A percentile compares a stretch with the other conserved stretches of the same genome.
These are phyloP conservation scores for Boletus smithii DNA, from an alignment of 1,284 basidiomycete species.

Conservation along the genomic window DNA sequence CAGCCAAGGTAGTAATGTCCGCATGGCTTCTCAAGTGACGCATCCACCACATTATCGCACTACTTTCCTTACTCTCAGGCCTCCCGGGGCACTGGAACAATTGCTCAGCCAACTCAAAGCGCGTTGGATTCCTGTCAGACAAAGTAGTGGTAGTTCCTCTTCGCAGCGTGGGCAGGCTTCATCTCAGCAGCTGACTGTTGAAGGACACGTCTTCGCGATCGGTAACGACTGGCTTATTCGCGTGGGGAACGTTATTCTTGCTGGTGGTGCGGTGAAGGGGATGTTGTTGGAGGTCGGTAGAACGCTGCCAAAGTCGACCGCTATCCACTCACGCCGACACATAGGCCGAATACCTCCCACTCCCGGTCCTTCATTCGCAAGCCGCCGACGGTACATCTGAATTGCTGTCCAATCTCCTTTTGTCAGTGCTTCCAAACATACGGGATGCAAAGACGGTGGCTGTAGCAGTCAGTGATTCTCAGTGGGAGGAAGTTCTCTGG, in stretches of 20 bases:
- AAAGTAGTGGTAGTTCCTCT: constrained; percentile 38
- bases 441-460: constrained; percentile 67
- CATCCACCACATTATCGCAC: constrained; percentile 66
- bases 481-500: constrained; percentile 77
- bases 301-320: not conserved
- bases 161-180: constrained; percentile 47
- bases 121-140: constrained; percentile 68
- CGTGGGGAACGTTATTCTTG: constrained; percentile 68
- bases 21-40: constrained; percentile 29
- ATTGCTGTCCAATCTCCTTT: constrained; percentile 66
- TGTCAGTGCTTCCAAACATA: constrained; percentile 68
- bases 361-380: constrained; percentile 60
- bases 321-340: constrained; percentile 7
- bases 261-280: constrained; percentile 69
- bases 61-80: constrained; percentile 69
- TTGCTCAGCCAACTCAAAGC: constrained; percentile 67
- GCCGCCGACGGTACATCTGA: constrained; percentile 63
- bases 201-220: constrained; percentile 66
- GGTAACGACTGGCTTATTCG: constrained; percentile 79
- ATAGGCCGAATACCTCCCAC: constrained; percentile 74
- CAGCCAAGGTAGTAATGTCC: constrained; percentile 39
- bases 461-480: constrained; percentile 66
- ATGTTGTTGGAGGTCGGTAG: constrained; percentile 70
- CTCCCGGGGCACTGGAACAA: constrained; percentile 69
- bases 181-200: constrained; percentile 63